A percentile compares a stretch with the other conserved stretches of the same genome.
Evolutionary conservation across 352 stramenopile species (phyloP).

Genomic region (Phytophthora fragariae): DNA sequence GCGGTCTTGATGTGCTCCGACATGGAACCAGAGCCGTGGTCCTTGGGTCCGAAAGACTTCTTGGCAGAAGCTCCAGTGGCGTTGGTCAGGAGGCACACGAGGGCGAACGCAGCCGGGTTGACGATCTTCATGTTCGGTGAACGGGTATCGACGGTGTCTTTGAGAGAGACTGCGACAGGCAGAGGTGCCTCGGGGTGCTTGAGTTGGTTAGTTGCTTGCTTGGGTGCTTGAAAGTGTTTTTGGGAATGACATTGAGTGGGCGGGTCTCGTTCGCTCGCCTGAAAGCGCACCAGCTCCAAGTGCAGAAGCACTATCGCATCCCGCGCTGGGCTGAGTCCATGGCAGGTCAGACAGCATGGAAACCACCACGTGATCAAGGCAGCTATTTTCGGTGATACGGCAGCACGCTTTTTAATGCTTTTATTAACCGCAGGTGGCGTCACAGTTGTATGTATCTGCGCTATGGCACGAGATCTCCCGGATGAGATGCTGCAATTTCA

Average conservation of each 20-base stretch:
- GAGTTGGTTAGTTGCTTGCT: conserved; percentile 9
- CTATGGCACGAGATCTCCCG: neutral
- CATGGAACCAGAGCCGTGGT: conserved; percentile 1
- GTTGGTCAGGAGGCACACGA: conserved; percentile 23
- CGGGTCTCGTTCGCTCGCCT: neutral
- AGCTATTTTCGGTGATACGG: neutral
- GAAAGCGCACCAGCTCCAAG: neutral
- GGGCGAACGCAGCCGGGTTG: conserved; percentile 11
- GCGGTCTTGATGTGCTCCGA: conserved; percentile 35
- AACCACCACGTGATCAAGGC: neutral
- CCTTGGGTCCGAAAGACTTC: conserved; percentile 17
- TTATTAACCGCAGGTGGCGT: neutral
- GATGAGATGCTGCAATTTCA: neutral
- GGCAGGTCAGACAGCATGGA: neutral
- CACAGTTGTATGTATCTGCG: neutral
- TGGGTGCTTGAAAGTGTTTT: conserved; percentile 22
- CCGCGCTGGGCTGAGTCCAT: neutral
- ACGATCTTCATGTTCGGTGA: conserved; percentile 30
- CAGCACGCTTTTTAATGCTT: neutral
- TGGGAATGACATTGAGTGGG: conserved; percentile 10
- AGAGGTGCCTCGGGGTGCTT: conserved; percentile 4
- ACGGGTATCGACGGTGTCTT: neutral
- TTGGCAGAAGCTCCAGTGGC: neutral
- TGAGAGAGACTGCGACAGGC: neutral
- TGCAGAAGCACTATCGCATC: neutral